Percentiles rank a stretch among this genome's conserved stretches.
These are phyloP conservation scores for Arctium lappa DNA, from an alignment of 129 eudicot genomes.

Conservation along the genomic window DNA sequence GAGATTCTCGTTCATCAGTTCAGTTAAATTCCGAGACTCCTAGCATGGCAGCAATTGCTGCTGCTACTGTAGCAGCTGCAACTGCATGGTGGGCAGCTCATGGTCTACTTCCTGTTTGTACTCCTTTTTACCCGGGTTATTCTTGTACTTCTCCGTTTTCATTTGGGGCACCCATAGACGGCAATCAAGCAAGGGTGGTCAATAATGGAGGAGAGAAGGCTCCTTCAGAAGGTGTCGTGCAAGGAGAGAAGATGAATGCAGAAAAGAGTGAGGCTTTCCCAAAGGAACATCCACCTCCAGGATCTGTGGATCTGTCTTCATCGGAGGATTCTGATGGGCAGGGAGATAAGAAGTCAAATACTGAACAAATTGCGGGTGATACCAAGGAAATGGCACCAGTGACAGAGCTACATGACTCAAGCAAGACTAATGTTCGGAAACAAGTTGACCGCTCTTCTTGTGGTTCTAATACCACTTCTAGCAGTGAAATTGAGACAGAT, in stretches of 20 bases:
- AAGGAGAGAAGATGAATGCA: constrained; percentile 43
- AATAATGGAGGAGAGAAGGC: constrained; percentile 39
- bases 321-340: constrained; percentile 64
- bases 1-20: constrained; percentile 32
- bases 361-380: constrained; percentile 26
- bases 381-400: constrained; percentile 34
- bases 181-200: constrained; percentile 30
- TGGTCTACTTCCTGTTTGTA: constrained; percentile 72
- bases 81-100: constrained; percentile 98
- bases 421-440: constrained; percentile 44
- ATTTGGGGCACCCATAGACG: constrained; percentile 19
- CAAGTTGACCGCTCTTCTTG: constrained; percentile 94
- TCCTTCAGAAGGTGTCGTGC: constrained; percentile 33
- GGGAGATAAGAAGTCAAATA: constrained; percentile 35
- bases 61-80: constrained; percentile 97
- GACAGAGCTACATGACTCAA: constrained; percentile 45
- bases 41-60: constrained; percentile 81
- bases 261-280: constrained; percentile 41
- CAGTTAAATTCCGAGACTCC: constrained; percentile 43
- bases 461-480: constrained; percentile 89
- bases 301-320: constrained; percentile 44
- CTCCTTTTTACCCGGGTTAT: constrained; percentile 51
- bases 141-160: constrained; percentile 36
- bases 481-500: constrained; percentile 91
- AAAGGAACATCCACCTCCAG: constrained; percentile 36